Base-by-base conservation (phyloP, 1,284 basidiomycete genomes). In the Peniophora sp. region DNA sequence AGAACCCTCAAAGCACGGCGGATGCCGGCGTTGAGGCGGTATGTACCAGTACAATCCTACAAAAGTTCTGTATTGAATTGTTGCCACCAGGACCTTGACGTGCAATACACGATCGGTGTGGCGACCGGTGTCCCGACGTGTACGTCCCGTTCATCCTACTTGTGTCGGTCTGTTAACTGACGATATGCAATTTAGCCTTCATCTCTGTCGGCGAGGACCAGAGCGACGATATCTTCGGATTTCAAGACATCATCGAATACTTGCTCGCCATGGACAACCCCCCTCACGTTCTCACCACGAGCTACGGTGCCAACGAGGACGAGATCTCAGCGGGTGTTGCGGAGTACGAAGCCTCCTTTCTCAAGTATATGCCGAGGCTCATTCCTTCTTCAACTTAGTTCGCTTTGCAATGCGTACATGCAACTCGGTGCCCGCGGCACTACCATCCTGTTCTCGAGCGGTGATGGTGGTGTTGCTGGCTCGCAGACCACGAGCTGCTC, bases 391-490 rank as follows among this genome's bases (percentile, higher is more conserved):
- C 61, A 75, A 77, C 3, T 32, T 32, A 63, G 54, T 41, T 67
- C 62, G 11, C 79, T 84, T 22, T 85, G 82, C 68, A 73, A 77
- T 50, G 57, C 72, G 38, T 78, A 83, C 52, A 75, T 78, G 19
- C 73, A 79, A 53, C 75, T 88, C 47, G 81, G 81, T 12, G 70
- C 75, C 5, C 71, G 77, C 25, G 85, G 85, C 25, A 74, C 73
- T 10, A 79, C 77, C 17, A 68, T 82, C 25, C 70, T 88, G 58
- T 85, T 82, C 67, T 77, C 79, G 12, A 81, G 79, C 48, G 85
- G 85, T 50, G 85, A 83, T 55, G 66, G 63, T 48, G 84, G 84
- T 52, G 82, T 88, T 25, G 83, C 83, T 22, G 77, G 71, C 36
- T 49, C 48, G 17, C 49, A 53, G 32, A 27, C 12, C 24, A 78